These are phyloP conservation scores for Martiniozyma asiatica DNA, from an alignment of 1,139 yeast genomes.

Conservation along the genomic window DNA sequence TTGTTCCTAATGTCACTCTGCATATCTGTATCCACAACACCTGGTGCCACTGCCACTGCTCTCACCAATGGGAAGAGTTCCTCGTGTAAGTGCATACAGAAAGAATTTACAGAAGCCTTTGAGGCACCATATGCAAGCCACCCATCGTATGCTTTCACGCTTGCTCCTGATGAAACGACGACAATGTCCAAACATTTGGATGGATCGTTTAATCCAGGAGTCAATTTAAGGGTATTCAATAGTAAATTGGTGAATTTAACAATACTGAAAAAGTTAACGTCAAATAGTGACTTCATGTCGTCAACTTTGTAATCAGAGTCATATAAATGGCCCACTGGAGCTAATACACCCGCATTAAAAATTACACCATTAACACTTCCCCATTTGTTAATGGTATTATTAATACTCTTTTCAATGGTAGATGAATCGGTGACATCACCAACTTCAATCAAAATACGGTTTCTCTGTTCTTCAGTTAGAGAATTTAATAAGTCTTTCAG, in stretches of 20 bases:
- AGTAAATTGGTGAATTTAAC: slow-evolving; percentile 48
- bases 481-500: slow-evolving; percentile 31
- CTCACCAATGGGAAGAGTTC: slow-evolving; percentile 48
- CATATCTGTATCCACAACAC: slow-evolving; percentile 86
- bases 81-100: slow-evolving; percentile 49
- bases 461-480: slow-evolving; percentile 28
- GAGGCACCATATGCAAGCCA: slow-evolving; percentile 91
- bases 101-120: slow-evolving; percentile 79
- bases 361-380: slow-evolving; percentile 61
- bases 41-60: slow-evolving; percentile 75
- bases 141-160: slow-evolving; percentile 45
- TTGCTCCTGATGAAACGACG: slow-evolving; percentile 82
- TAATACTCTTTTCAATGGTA: slow-evolving; percentile 31
- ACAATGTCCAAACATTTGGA: slow-evolving; percentile 35
- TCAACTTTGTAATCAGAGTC: slow-evolving; percentile 29
- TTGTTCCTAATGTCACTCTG: slow-evolving; percentile 61
- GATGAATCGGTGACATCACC: slow-evolving; percentile 55
- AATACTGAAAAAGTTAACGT: slow-evolving; percentile 69
- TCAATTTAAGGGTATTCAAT: slow-evolving; percentile 32
- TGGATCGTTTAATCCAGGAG: slow-evolving; percentile 32
- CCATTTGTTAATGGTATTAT: slow-evolving; percentile 35
- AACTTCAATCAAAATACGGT: slow-evolving; percentile 39
- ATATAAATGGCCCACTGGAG: slow-evolving; percentile 57
- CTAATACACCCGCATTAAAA: slow-evolving; percentile 81
- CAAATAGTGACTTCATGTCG: slow-evolving; percentile 56